Base-by-base conservation (phyloP, 2,329 filamentous ascomycete genomes). In the Orbilia ellipsospora region DNA sequence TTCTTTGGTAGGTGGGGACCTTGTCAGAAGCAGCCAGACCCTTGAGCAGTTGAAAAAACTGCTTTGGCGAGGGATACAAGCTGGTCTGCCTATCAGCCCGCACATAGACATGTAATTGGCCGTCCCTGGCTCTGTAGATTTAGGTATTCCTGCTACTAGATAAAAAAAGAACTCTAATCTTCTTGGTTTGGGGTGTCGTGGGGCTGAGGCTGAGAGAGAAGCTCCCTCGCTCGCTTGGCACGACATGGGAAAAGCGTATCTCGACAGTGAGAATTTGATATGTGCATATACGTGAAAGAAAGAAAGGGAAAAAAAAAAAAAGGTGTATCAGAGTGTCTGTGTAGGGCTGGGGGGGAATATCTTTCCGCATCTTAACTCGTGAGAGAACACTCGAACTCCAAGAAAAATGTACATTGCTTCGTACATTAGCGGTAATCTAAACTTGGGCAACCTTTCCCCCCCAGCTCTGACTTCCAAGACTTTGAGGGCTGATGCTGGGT, bases 141-240 rank as follows among this genome's bases (percentile, higher is more conserved):
- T 57, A n/a, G 13, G 44, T 15, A 48, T 36, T 36, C 31, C 10
- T 48, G 44, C 44, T 48, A 18, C 44, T 12, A 48, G 10, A 36
- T 36, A 51, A 31, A 52, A 54, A 8, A 63, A 42, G 16, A 61
- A 61, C 36, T 26, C 13, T 55, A 15, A 16, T 18, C 28, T n/a
- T 28, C 3, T 13, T 20, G n/a, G 10, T 42, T 28, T 48, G 61
- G 52, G 20, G 23, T 23, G 23, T 23, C 31, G 45, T 66, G 69
- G 55, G 69, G 70, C 70, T 74, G 70, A 74, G 70, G 63, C 70
- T 74, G 70, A 74, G 57, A 68, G 50, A 52, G 12, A 50, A 62
- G 51, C 65, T 52, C 52, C 44, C 16, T 48, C 13, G 44, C 44
- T 48, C 13, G 44, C 44, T 48, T 48, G 44, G 16, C 13, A 5